Evolutionary conservation across 1,284 basidiomycete genomes (phyloP).

Genomic region (Neonothopanus nambi): DNA sequence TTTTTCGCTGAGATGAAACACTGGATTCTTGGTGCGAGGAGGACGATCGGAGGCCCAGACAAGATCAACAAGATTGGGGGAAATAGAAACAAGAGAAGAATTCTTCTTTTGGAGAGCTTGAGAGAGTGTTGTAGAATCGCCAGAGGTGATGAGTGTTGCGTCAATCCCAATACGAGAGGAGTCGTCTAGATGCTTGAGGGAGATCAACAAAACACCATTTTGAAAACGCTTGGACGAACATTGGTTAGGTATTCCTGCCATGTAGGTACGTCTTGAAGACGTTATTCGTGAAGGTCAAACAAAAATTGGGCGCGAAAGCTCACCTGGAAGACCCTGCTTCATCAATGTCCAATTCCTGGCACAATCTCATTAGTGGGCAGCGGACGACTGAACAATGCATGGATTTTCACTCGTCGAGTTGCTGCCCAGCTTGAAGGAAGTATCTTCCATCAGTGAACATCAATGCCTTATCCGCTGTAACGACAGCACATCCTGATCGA

Average conservation of each 20-base stretch:
- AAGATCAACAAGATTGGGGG: conserved; percentile 78
- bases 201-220: conserved; percentile 8
- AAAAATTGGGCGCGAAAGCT: background rate
- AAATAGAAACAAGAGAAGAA: conserved; percentile 65
- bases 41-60: conserved; percentile 80
- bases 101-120: conserved; percentile 49
- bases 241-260: conserved; percentile 87
- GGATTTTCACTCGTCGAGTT: conserved; percentile 72
- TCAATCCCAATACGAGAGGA: conserved; percentile 80
- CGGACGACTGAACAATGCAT: background rate
- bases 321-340: conserved; percentile 84
- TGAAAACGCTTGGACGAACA: conserved; percentile 37
- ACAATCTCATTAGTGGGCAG: conserved; percentile 3
- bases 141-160: conserved; percentile 70
- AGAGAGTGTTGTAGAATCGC: conserved; percentile 64
- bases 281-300: conserved; percentile 10
- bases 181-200: conserved; percentile 56
- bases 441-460: conserved; percentile 95
- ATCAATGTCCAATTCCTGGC: conserved; percentile 88
- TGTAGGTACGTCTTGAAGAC: conserved; percentile 71
- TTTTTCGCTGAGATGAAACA: conserved; percentile 73
- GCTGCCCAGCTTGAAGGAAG: conserved; percentile 88
- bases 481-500: conserved; percentile 70
- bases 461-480: conserved; percentile 73
- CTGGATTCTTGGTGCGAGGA: conserved; percentile 63